Evolutionary conservation across 1,139 yeast species (phyloP), one percentile per base, ranked within the genome.

Genomic region (Candida tetrigidarum): DNA sequence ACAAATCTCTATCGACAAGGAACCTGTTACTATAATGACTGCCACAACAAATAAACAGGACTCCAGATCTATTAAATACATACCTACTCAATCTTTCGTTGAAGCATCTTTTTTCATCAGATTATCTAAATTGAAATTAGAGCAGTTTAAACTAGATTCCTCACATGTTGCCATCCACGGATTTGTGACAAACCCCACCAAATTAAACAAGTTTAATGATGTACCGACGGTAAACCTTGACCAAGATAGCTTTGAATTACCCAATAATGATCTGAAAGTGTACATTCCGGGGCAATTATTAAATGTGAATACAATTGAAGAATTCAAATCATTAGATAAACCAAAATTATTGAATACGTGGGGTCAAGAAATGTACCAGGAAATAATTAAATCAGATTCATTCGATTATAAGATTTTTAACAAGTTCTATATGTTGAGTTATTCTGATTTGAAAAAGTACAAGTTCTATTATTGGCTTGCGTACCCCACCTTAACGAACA

Each of bases 401-500:
- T 41, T 60, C 9, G 51, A 50, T 14, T 50, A 46, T 37, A 32
- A 44, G 12, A 43, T 44, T 4, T 41, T 59, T 36, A 66, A 76
- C 32, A 62, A 65, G 27, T 88, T 91, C 56, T 73, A 73, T 26
- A 59, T 92, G 1, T 69, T 92, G 33, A 74, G 91, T 34, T 93
- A 83, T 66, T 86, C 96, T 2, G 99, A 95, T 62, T 75, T 93
- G 60, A 93, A 93, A 64, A 89, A 87, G 65, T 91, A 87, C 68
- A 83, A 80, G 56, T 93, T 87, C 59, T 86, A 80, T 57, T 92
- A 92, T 64, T 93, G 99, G 99, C 78, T 88, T 54, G 88, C 92
- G 5, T 83, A 82, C 53, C 97, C 98, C 0, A 70, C 80, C 0
- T 64, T 89, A 16, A 68, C 71, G 29, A 68, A 80, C 7, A 64